phyloP scores from a whole-genome alignment of 148 eudicot genomes.

The Vaccinium myrtillus region DNA sequence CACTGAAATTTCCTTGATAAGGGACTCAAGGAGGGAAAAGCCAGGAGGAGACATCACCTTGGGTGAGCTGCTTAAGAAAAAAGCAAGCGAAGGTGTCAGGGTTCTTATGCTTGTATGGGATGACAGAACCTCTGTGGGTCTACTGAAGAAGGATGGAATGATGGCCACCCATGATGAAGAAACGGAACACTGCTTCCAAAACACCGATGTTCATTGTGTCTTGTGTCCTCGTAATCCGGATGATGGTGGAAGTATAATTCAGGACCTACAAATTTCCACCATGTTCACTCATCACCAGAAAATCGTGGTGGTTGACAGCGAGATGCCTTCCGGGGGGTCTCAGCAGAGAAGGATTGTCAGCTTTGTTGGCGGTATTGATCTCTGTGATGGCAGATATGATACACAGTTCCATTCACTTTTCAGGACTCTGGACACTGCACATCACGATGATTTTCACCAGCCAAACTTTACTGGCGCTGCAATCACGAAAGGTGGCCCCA shows the following conservation, averaged over 20 bases:
- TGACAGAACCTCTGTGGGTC: conserved; percentile 68
- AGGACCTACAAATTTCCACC: conserved; percentile 61
- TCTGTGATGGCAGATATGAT: conserved; percentile 84
- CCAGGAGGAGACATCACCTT: conserved; percentile 66
- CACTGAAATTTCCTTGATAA: conserved; percentile 54
- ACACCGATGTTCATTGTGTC: conserved; percentile 62
- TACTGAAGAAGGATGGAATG: conserved; percentile 63
- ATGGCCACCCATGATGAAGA: conserved; percentile 86
- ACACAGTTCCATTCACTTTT: conserved; percentile 67
- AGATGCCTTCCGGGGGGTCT: conserved; percentile 54
- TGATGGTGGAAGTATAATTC: conserved; percentile 66
- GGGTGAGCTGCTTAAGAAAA: conserved; percentile 68
- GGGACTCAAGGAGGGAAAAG: conserved; percentile 67
- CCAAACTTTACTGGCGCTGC: conserved; percentile 59
- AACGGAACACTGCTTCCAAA: conserved; percentile 45
- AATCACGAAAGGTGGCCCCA: conserved; percentile 76
- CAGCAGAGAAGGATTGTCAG: conserved; percentile 63
- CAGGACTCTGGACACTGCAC: conserved; percentile 66
- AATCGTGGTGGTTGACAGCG: conserved; percentile 65
- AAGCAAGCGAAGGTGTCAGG: conserved; percentile 70
- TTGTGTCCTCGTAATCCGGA: conserved; percentile 81
- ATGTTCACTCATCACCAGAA: conserved; percentile 91
- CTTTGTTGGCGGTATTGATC: conserved; percentile 84
- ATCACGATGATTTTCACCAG: conserved; percentile 79
- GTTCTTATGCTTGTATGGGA: conserved; percentile 84